phyloP scores from a whole-genome alignment of 306 rosid species.

The Delonix regia region DNA sequence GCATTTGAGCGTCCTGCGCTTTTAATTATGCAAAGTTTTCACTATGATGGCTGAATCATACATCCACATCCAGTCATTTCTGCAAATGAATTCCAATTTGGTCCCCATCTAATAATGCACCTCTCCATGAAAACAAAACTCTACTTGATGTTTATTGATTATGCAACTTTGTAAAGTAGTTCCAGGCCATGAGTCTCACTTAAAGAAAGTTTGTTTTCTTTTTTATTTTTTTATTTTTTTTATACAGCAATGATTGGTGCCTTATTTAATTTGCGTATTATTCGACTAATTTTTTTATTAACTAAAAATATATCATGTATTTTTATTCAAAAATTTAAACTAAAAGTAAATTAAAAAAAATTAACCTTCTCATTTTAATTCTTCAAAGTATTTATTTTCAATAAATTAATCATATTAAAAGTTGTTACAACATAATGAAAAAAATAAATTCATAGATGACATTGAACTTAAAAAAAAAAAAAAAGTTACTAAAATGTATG shows the following conservation, averaged over 20 bases:
- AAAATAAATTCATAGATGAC: no score
- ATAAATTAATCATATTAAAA: no score
- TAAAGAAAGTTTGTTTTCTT: neutral
- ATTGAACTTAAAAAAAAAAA: neutral
- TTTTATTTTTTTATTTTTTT: neutral
- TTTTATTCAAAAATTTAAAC: neutral
- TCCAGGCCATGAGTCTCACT: neutral
- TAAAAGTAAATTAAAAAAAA: neutral
- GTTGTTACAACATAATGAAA: no score
- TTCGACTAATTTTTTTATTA: neutral
- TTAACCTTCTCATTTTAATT: no score
- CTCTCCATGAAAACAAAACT: neutral
- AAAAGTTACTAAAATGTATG: neutral
- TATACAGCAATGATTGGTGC: neutral
- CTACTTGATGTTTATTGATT: neutral
- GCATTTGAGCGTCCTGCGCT: constrained; percentile 39
- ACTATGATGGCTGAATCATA: constrained; percentile 60
- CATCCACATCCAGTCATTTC: neutral
- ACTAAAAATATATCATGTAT: no score
- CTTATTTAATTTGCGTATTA: neutral
- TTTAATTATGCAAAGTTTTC: constrained; percentile 42
- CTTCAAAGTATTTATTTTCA: no score
- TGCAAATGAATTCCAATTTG: constrained; percentile 31
- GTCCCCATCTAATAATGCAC: constrained; percentile 40
- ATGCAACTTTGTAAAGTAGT: constrained; percentile 21